These are phyloP conservation scores for Phytopythium ostracodes DNA, from an alignment of 352 stramenopile species.

Conservation along the genomic window DNA sequence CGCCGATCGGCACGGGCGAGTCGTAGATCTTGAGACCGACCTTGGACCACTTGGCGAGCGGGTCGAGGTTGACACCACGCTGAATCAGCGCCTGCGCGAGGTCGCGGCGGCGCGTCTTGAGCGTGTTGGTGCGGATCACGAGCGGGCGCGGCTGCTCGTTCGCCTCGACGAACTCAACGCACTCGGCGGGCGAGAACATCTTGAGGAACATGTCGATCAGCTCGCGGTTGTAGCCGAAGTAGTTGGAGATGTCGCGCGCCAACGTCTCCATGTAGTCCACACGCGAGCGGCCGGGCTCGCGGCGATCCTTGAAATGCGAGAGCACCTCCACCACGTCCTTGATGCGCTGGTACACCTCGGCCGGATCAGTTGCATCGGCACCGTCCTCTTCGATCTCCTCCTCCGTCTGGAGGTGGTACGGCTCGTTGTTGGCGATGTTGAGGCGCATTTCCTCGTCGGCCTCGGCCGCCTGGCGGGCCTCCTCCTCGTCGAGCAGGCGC, in stretches of 20 bases:
- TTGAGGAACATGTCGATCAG: slow-evolving; percentile 96
- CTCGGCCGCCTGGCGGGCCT: slow-evolving; percentile 62
- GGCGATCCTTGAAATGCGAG: slow-evolving; percentile 93
- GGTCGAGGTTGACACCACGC: slow-evolving; percentile 97
- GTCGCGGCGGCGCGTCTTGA: slow-evolving; percentile 98
- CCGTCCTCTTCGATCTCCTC: slow-evolving; percentile 66
- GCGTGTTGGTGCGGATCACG: slow-evolving; percentile 99
- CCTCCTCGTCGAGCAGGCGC: slow-evolving; percentile 72
- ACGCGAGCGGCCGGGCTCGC: slow-evolving; percentile 89
- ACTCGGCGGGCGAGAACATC: slow-evolving; percentile 98
- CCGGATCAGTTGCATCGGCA: slow-evolving; percentile 57
- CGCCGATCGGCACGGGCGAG: slow-evolving; percentile 97
- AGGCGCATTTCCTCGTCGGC: slow-evolving; percentile 83
- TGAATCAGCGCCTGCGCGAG: slow-evolving; percentile 98
- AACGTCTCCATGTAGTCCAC: slow-evolving; percentile 95
- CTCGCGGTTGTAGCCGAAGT: slow-evolving; percentile 98
- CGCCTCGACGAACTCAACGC: slow-evolving; percentile 98
- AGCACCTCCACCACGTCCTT: slow-evolving; percentile 93
- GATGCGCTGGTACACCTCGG: slow-evolving; percentile 91
- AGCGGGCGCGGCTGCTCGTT: slow-evolving; percentile 97
- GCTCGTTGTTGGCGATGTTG: slow-evolving; percentile 84
- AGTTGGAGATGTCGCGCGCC: slow-evolving; percentile 92
- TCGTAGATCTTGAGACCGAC: slow-evolving; percentile 99
- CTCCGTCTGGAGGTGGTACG: slow-evolving; percentile 76
- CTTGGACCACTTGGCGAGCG: slow-evolving; percentile 98